These are phyloP conservation scores for Porodaedalea pini DNA, from an alignment of 1,284 basidiomycete species.

Conservation along the genomic window DNA sequence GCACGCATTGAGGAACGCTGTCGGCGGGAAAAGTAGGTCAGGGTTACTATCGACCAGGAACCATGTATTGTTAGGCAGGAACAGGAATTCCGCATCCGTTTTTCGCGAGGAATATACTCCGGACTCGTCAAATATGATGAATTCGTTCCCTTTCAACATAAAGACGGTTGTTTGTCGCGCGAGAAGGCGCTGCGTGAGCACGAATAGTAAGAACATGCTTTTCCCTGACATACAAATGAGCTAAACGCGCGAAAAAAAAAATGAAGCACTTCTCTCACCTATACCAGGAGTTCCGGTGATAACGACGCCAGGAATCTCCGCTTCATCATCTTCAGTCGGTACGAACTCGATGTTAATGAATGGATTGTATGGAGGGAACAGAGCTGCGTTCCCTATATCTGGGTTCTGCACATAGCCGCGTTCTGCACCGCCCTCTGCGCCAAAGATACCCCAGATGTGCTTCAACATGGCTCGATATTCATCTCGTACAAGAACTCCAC, in stretches of 20 bases:
- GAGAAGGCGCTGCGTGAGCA: slow-evolving; percentile 1
- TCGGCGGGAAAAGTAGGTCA: neutral
- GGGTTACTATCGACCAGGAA: neutral
- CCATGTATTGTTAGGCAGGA: neutral
- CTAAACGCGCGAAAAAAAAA: neutral
- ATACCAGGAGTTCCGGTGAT: neutral
- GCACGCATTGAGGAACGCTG: neutral
- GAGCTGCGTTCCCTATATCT: neutral
- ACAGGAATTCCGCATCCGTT: neutral
- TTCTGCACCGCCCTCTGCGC: neutral
- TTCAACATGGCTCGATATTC: neutral
- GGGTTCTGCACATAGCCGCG: neutral
- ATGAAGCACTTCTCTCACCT: neutral
- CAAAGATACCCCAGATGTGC: neutral
- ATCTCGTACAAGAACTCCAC: slow-evolving; percentile 1
- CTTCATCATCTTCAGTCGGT: neutral
- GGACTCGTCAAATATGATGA: neutral
- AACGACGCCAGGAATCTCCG: neutral
- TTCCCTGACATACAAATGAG: neutral
- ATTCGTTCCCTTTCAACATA: neutral
- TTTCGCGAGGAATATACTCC: neutral
- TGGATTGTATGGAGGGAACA: slow-evolving; percentile 1
- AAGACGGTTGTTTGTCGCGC: neutral
- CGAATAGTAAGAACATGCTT: neutral
- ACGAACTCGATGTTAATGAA: neutral